Conservation (phyloP, 2,329 filamentous ascomycete genomes). For the Diaporthe batatas region DNA sequence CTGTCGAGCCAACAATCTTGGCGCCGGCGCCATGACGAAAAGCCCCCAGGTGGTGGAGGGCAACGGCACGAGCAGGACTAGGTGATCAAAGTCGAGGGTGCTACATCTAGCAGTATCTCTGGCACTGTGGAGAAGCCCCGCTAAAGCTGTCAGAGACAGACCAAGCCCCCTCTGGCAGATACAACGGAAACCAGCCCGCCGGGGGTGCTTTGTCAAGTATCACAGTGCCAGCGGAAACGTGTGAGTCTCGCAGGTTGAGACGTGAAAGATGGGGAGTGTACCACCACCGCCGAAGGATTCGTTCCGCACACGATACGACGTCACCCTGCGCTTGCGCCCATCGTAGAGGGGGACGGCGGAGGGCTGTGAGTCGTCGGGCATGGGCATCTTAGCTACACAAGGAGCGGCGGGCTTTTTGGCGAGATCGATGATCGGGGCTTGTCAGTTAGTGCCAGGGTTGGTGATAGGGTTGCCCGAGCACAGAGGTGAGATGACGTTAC, state of each 20-base stretch:
- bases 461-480: neutral
- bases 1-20: conserved; percentile 20
- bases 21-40: conserved; percentile 22
- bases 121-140: conserved; percentile 25
- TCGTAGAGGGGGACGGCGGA: conserved; percentile 28
- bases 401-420: neutral
- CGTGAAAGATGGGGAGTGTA: neutral
- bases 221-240: neutral
- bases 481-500: conserved; percentile 12
- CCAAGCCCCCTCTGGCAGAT: neutral
- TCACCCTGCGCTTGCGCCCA: conserved; percentile 24
- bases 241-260: neutral
- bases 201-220: neutral
- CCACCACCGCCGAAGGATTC: conserved; percentile 23
- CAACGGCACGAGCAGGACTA: neutral
- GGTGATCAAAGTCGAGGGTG: neutral
- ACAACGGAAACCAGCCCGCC: neutral
- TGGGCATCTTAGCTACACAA: conserved; percentile 32
- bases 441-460: conserved; percentile 11
- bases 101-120: neutral
- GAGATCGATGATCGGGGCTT: conserved; percentile 27
- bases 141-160: conserved; percentile 1
- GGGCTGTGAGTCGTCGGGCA: conserved; percentile 28
- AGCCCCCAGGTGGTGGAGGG: neutral
- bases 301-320: conserved; percentile 29